Conservation (phyloP, 352 stramenopile species). For the Globisporangium apiculatum region DNA sequence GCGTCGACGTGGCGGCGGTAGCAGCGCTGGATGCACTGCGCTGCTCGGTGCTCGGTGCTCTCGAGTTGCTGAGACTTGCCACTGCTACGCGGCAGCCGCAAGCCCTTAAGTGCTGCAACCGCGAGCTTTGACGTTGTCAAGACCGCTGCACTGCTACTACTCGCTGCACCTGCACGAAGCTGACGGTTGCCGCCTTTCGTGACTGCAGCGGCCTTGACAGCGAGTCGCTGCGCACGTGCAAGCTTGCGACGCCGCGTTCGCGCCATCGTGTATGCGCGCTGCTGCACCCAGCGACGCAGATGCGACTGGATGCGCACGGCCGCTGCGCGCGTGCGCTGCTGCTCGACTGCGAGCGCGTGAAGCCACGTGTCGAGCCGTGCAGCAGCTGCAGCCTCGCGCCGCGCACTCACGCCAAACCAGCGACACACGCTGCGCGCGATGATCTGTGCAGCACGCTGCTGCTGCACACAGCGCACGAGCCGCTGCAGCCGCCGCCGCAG, state of each 20-base stretch:
- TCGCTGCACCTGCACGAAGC: background rate
- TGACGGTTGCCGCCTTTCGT: background rate
- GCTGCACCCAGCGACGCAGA: conserved; percentile 35
- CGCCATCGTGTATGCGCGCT: conserved; percentile 30
- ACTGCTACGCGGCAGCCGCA: background rate
- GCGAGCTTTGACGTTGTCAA: background rate
- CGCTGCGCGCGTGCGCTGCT: conserved; percentile 10
- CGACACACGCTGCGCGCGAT: conserved; percentile 14
- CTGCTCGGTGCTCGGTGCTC: background rate
- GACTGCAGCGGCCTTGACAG: conserved; percentile 14
- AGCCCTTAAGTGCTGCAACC: conserved; percentile 4
- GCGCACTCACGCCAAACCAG: conserved; percentile 16
- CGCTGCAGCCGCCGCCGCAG: conserved; percentile 23
- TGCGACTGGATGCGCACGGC: conserved; percentile 43
- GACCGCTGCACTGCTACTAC: background rate
- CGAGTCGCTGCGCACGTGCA: conserved; percentile 17
- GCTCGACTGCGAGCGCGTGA: conserved; percentile 17
- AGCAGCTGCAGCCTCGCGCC: conserved; percentile 7
- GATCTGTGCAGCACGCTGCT: conserved; percentile 13
- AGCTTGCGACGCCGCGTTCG: conserved; percentile 24
- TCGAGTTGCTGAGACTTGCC: background rate
- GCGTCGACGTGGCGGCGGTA: conserved; percentile 18
- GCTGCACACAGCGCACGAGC: conserved; percentile 17
- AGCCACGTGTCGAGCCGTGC: conserved; percentile 23
- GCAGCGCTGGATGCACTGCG: conserved; percentile 20